Conservation (phyloP, 2,329 filamentous ascomycete species). For the Penicillium sp. region DNA sequence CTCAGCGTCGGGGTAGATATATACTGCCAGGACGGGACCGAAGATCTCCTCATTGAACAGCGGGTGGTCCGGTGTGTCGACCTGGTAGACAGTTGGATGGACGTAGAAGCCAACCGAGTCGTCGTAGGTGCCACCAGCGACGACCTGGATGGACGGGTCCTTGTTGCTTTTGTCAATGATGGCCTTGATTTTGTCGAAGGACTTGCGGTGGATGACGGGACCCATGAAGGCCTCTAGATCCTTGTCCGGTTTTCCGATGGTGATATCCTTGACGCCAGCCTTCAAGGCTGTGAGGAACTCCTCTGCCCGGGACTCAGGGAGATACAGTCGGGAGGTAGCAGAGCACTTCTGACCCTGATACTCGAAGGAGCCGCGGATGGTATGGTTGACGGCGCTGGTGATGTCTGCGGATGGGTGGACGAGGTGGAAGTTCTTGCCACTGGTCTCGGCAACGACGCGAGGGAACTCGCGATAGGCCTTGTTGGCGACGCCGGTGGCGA, state of each 20-base stretch:
- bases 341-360: constrained; percentile 90
- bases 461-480: constrained; percentile 80
- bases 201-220: constrained; percentile 76
- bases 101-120: constrained; percentile 76
- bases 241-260: constrained; percentile 57
- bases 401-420: constrained; percentile 74
- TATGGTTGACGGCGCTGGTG: constrained; percentile 74
- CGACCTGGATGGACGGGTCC: constrained; percentile 67
- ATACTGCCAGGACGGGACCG: constrained; percentile 69
- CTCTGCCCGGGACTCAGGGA: constrained; percentile 71
- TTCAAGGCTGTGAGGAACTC: constrained; percentile 68
- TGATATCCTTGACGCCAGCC: constrained; percentile 65
- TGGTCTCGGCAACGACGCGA: constrained; percentile 83
- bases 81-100: constrained; percentile 75
- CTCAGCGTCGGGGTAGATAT: constrained; percentile 74
- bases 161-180: constrained; percentile 76
- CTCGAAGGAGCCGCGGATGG: constrained; percentile 81
- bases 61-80: constrained; percentile 68
- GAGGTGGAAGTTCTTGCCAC: constrained; percentile 89
- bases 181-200: constrained; percentile 74
- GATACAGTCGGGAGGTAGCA: constrained; percentile 75
- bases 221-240: constrained; percentile 68
- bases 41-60: constrained; percentile 78
- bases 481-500: constrained; percentile 75
- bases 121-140: constrained; percentile 75